Base-by-base conservation (phyloP, 2,329 filamentous ascomycete genomes). In the Sarocladium oryzae region DNA sequence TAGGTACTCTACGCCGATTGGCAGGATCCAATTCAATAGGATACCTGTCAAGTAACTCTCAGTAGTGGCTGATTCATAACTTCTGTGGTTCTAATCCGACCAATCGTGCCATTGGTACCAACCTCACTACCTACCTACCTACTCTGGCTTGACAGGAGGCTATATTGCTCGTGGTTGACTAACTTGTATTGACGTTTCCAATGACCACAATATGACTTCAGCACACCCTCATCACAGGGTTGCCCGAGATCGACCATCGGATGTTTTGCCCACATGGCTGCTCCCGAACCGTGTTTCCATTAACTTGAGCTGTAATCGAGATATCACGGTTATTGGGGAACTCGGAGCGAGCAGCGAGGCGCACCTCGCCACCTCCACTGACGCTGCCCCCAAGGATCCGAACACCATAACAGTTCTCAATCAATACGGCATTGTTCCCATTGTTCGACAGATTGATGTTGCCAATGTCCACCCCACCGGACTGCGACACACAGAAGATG, bases 331-430 rank as follows among this genome's bases (percentile, higher is more conserved):
- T 81, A 56, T 77, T 78, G 10, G 73, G 66, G 54, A 82, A 82
- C 63, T 82, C 78, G 20, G 61, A 58, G 13, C 78, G 67, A 2
- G 78, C 77, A 2, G 77, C 62, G 11, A 81, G 56, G 2, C 78
- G 68, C 7, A 81, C 77, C 61, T 81, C 77, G 0, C 78, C 78
- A 1, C 78, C 78, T 2, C 77, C 74, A 23, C 69, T 72, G 21
- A 82, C 72, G 2, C 67, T 75, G 0, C 78, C 78, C 16, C 71
- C 71, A 2, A 60, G 63, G 58, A 81, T 79, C 1, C 65, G 62
- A 28, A 82, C 55, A 49, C 77, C 76, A 60, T 81, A 81, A 65
- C 78, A 81, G 61, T 82, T 82, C 68, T 82, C 78, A 24, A 82
- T 75, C 1, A 82, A 66, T 18, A 81, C 69, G 1, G 78, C 73